Evolutionary conservation across 345 rosid species (phyloP).

Genomic region (Euphorbia peplus): DNA sequence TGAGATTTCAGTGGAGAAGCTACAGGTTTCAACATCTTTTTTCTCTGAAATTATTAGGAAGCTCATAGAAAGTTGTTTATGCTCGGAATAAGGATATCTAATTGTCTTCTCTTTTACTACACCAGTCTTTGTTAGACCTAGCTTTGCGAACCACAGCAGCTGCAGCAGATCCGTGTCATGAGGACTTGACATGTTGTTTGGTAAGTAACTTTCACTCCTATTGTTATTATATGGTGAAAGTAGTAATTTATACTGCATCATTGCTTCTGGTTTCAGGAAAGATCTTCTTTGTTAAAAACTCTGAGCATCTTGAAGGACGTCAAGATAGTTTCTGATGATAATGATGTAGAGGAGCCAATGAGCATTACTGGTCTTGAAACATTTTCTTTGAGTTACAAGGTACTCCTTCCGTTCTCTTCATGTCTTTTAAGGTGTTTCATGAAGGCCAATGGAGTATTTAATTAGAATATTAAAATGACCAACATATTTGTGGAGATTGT

Average conservation of each 20-base stretch:
- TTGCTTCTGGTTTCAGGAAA: slow-evolving; percentile 58
- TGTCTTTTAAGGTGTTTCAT: too few species aligned
- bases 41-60: neutral
- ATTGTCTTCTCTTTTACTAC: slow-evolving; percentile 13
- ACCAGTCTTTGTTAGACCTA: slow-evolving; percentile 89
- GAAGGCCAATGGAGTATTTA: too few species aligned
- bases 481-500: neutral
- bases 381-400: slow-evolving; percentile 96
- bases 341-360: slow-evolving; percentile 60
- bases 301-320: slow-evolving; percentile 59
- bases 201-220: slow-evolving; percentile 41
- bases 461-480: too few species aligned
- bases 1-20: slow-evolving; percentile 83
- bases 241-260: neutral
- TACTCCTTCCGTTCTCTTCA: slow-evolving; percentile 10
- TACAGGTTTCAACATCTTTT: slow-evolving; percentile 55
- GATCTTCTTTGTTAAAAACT: slow-evolving; percentile 74
- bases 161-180: slow-evolving; percentile 94
- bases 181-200: slow-evolving; percentile 92
- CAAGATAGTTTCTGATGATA: slow-evolving; percentile 36
- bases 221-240: neutral
- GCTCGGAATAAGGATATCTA: slow-evolving; percentile 8
- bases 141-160: slow-evolving; percentile 94
- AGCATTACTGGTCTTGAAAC: slow-evolving; percentile 94
- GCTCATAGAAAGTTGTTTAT: slow-evolving; percentile 5